Percentiles rank a stretch among this genome's conserved stretches.
Conservation (phyloP, 139 green algal genomes). For the Chlamydomonas schloesseri region DNA sequence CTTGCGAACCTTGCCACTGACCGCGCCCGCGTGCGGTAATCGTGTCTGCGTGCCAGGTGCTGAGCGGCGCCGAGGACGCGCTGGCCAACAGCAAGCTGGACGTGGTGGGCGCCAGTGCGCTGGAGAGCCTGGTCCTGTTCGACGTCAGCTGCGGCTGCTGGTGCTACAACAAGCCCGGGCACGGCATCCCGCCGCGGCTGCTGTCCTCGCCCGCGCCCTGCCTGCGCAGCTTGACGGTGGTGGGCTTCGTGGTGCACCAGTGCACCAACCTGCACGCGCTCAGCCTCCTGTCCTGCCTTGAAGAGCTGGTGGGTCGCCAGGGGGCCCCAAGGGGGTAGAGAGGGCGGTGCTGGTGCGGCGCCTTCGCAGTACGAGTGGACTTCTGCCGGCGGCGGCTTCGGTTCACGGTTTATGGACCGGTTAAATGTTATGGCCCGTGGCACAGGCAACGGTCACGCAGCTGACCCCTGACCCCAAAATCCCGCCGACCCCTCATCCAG, state of each 20-base stretch:
- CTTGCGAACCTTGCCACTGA: too few relatives aligned
- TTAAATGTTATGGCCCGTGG: too few relatives aligned
- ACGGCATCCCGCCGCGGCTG: constrained; percentile 38
- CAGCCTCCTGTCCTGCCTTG: constrained; percentile 3
- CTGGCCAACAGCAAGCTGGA: constrained; percentile 34
- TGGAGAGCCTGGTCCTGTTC: constrained; percentile 33
- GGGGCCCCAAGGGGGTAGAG: too few relatives aligned
- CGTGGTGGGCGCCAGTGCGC: constrained; percentile 25
- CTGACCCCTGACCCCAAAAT: too few relatives aligned
- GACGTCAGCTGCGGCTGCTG: constrained; percentile 41
- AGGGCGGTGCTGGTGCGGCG: too few relatives aligned
- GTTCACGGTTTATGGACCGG: too few relatives aligned
- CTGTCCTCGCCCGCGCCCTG: constrained; percentile 10
- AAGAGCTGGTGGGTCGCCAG: constrained; percentile 15
- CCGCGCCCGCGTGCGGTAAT: too few relatives aligned
- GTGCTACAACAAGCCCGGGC: constrained; percentile 44
- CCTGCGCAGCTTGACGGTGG: constrained; percentile 1
- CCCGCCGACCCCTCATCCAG: too few relatives aligned
- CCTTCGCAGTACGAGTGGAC: too few relatives aligned
- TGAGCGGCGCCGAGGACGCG: constrained; percentile 34
- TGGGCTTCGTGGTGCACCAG: constrained; percentile 45
- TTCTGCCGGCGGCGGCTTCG: too few relatives aligned
- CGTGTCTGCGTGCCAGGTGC: too few relatives aligned
- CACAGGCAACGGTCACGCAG: too few relatives aligned
- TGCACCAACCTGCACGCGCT: constrained; percentile 40